A percentile compares a stretch with the other conserved stretches of the same genome.
Conservation (phyloP, 495 filamentous ascomycete genomes). For the Aspergillus indologenus region DNA sequence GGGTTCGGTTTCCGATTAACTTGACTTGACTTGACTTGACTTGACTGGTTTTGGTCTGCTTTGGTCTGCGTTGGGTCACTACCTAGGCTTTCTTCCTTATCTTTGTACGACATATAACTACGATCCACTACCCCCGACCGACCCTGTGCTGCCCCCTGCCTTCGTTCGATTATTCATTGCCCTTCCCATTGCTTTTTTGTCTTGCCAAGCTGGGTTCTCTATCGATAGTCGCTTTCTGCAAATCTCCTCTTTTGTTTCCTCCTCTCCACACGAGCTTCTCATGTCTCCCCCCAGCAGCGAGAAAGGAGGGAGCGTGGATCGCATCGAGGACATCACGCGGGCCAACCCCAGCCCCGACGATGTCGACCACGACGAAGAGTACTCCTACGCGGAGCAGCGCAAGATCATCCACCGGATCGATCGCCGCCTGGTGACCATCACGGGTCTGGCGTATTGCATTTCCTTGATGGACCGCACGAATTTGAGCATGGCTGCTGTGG, state of each 20-base stretch:
- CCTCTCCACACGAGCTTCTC: not conserved
- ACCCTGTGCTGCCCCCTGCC: no score
- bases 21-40: no score
- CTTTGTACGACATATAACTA: not conserved
- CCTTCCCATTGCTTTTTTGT: not conserved
- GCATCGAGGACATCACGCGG: slow-evolving; percentile 30
- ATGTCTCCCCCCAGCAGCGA: slow-evolving; percentile 20
- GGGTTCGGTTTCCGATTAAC: no score
- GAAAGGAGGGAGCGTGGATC: slow-evolving; percentile 26
- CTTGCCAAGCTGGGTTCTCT: no score
- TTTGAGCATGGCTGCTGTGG: slow-evolving; percentile 59
- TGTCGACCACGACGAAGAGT: slow-evolving; percentile 35
- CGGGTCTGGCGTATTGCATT: slow-evolving; percentile 64
- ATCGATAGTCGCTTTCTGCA: no score
- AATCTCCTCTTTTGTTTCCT: not conserved
- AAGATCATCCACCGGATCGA: slow-evolving; percentile 60
- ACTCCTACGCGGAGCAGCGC: slow-evolving; percentile 33
- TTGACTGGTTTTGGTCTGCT: no score
- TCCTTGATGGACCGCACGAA: slow-evolving; percentile 70
- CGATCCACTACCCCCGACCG: not conserved
- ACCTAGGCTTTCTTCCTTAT: no score
- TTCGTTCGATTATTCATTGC: not conserved
- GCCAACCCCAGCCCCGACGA: slow-evolving; percentile 10
- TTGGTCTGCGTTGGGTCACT: no score
- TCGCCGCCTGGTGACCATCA: slow-evolving; percentile 58